Evolutionary conservation across 495 filamentous ascomycete genomes (phyloP), one percentile per base, ranked within the genome.

Genomic region (Aspergillus bertholletiae): DNA sequence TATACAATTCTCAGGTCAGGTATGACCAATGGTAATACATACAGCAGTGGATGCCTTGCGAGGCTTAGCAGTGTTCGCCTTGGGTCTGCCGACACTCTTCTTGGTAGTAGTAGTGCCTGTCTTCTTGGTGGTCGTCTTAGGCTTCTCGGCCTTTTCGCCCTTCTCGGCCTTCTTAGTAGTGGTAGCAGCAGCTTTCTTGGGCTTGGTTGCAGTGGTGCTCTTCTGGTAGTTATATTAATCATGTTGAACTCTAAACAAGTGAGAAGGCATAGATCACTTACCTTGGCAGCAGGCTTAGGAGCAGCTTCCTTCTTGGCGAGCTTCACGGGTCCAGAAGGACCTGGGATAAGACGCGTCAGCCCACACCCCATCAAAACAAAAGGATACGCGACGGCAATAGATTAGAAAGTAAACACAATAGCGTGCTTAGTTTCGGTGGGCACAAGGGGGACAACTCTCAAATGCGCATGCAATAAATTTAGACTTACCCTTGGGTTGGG

Each of bases 281-380:
- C 68, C 46, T 82, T 73, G 72, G 82, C 68, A 77, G 75, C 79
- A 37, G 82, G 70, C 71, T 86, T 82, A 53, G 71, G 58, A 49
- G 76, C 66, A 49, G 76, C 63, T 48, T 80, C 81, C 80, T 96
- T 95, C 85, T 95, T 96, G 26, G 87, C 89, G 41, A 99, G 88
- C 86, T 99, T 99, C 75, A 96, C 90, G 58, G 90, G 88, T 39
- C 94, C 94, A 44, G 94, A 97, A 50, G 89, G 80, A 60, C 92
- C 92, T 95, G 51, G 53, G 48, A 26, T 24, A 27, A 37, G 56
- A 67, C 60, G 68, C 46, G 71, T 86, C 61, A 84, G 75, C 58
- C 37, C 50, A 23, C 26, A 18, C 11, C 41, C 44, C 35, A 45
- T 37, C 34, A 62, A 47, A 44, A 51, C 39, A 49, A 57, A n/a